Conservation (phyloP, 179 eudicot species). For the Corrigiola litoralis region DNA sequence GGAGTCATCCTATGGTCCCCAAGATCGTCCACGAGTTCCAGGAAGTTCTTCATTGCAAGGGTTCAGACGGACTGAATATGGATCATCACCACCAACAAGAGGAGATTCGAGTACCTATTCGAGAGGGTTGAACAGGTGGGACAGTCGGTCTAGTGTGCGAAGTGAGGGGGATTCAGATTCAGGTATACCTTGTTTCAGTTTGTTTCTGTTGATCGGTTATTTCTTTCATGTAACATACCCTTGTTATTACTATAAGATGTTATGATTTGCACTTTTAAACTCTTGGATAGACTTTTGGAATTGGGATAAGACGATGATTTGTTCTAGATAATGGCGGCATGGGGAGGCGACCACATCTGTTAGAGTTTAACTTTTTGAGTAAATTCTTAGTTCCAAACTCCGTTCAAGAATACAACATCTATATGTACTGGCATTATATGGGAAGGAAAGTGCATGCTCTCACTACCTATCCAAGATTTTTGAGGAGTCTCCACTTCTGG, state of each 20-base stretch:
- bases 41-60: conserved; percentile 49
- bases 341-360: neutral
- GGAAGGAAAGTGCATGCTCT: too few relatives aligned
- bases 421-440: too few relatives aligned
- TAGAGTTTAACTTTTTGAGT: too few relatives aligned
- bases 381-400: too few relatives aligned
- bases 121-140: conserved; percentile 71
- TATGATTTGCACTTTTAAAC: neutral
- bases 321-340: neutral
- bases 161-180: conserved; percentile 82
- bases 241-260: too few relatives aligned
- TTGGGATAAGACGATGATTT: neutral
- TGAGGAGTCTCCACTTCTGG: too few relatives aligned
- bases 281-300: neutral
- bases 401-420: too few relatives aligned
- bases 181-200: conserved; percentile 39
- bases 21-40: conserved; percentile 46
- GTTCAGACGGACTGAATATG: conserved; percentile 57
- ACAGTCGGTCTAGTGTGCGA: conserved; percentile 63
- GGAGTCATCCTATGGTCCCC: conserved; percentile 36
- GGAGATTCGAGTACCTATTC: conserved; percentile 53
- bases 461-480: too few relatives aligned
- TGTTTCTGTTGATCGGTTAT: neutral
- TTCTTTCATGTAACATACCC: too few relatives aligned
- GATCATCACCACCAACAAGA: conserved; percentile 67